A percentile compares a stretch with the other conserved stretches of the same genome.
phyloP scores from a whole-genome alignment of 441 rosid species.

The Bocquillonia castaneifolia region DNA sequence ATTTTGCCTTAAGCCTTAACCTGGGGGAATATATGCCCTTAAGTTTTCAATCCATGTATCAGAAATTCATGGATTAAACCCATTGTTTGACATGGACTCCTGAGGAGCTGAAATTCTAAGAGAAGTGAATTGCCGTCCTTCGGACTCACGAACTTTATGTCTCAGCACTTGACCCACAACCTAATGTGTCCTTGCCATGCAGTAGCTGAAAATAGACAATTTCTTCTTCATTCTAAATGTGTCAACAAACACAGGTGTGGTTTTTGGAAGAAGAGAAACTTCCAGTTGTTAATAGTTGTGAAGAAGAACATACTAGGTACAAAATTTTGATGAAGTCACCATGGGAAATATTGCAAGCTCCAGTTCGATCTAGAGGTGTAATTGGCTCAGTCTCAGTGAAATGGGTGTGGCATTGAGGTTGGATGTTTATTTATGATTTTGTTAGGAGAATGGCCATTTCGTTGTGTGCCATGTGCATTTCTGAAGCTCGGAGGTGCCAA shows the following conservation, averaged over 20 bases:
- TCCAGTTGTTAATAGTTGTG: slow-evolving; percentile 55
- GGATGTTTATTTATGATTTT: slow-evolving; percentile 12
- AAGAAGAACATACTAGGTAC: slow-evolving; percentile 44
- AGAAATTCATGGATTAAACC: background rate
- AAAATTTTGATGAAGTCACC: slow-evolving; percentile 90
- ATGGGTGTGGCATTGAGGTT: slow-evolving; percentile 70
- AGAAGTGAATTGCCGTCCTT: background rate
- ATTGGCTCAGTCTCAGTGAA: slow-evolving; percentile 47
- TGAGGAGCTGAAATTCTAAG: background rate
- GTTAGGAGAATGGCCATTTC: background rate
- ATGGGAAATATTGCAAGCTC: slow-evolving; percentile 79
- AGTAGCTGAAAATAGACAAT: background rate
- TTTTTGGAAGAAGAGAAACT: slow-evolving; percentile 68
- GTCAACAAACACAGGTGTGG: slow-evolving; percentile 52
- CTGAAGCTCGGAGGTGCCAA: too few relatives aligned
- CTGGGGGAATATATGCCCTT: too few relatives aligned
- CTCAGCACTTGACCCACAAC: background rate
- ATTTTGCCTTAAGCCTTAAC: slow-evolving; percentile 1
- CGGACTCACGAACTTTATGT: background rate
- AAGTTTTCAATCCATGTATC: background rate
- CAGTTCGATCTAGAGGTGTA: slow-evolving; percentile 76
- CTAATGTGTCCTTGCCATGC: too few relatives aligned
- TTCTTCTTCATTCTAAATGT: slow-evolving; percentile 6
- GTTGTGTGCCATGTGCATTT: background rate
- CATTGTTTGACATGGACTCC: background rate